Percentiles rank a stretch among this genome's conserved stretches.
These are phyloP conservation scores for Centaurea solstitialis DNA, from an alignment of 129 eudicot species.

Conservation along the genomic window DNA sequence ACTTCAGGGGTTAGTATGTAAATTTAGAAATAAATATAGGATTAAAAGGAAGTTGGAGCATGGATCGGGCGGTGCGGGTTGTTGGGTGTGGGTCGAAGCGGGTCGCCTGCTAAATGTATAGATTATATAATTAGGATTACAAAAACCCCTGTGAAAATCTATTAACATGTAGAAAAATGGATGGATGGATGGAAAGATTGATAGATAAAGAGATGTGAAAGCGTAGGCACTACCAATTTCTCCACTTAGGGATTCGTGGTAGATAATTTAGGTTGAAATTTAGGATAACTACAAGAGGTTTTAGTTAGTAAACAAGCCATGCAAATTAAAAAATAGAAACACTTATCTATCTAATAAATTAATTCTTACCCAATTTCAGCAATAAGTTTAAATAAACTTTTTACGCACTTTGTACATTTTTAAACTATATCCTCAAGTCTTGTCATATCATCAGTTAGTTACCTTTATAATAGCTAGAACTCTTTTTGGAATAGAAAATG, in stretches of 20 bases:
- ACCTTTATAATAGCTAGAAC: neutral
- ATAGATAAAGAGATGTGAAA: neutral
- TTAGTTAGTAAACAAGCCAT: neutral
- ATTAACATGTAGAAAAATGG: neutral
- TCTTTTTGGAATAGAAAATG: neutral
- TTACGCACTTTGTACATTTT: conserved; percentile 23
- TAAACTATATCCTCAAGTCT: conserved; percentile 28
- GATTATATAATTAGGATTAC: neutral
- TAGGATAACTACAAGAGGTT: conserved; percentile 10
- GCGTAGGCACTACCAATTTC: neutral
- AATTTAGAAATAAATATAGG: too few relatives aligned
- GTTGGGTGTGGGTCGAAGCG: too few relatives aligned
- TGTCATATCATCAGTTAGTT: neutral
- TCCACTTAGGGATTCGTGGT: neutral
- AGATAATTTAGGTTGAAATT: neutral
- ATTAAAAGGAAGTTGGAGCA: too few relatives aligned
- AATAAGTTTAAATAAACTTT: conserved; percentile 11
- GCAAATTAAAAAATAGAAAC: neutral
- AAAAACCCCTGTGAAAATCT: neutral
- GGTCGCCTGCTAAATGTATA: too few relatives aligned
- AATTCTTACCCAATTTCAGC: conserved; percentile 28
- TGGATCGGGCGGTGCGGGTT: too few relatives aligned
- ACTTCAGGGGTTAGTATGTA: too few relatives aligned
- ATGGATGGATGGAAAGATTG: neutral
- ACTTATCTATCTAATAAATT: conserved; percentile 9